phyloP scores from a whole-genome alignment of 2,329 filamentous ascomycete genomes.

The Fusarium lyarnte region DNA sequence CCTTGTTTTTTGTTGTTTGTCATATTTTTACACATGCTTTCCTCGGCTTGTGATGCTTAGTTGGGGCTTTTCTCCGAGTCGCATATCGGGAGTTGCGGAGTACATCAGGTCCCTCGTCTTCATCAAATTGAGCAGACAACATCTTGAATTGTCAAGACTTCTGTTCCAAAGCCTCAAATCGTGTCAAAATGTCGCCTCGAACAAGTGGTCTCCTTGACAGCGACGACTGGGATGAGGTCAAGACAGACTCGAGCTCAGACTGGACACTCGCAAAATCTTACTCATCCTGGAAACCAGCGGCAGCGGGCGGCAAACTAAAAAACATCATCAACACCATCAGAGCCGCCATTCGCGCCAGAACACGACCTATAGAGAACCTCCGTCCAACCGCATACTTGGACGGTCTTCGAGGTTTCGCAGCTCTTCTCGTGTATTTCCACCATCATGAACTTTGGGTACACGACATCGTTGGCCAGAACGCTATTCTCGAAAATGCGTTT shows the following conservation, averaged over 20 bases:
- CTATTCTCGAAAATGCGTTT: slow-evolving; percentile 62
- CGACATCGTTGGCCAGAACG: slow-evolving; percentile 48
- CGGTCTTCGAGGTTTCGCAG: slow-evolving; percentile 73
- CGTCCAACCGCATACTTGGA: slow-evolving; percentile 68
- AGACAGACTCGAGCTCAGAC: slow-evolving; percentile 31
- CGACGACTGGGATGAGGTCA: slow-evolving; percentile 48
- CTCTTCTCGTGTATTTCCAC: slow-evolving; percentile 71
- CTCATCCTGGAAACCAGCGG: slow-evolving; percentile 44
- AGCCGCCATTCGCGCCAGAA: slow-evolving; percentile 23
- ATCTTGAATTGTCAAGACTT: not conserved
- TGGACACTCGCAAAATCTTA: slow-evolving; percentile 29
- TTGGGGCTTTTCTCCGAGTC: slow-evolving; percentile 1
- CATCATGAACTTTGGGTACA: slow-evolving; percentile 70
- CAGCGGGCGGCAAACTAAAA: slow-evolving; percentile 18
- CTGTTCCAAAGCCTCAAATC: too few relatives aligned
- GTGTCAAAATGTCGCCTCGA: slow-evolving; percentile 45
- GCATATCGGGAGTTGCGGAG: not conserved
- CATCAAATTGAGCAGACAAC: not conserved
- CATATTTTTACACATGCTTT: slow-evolving; percentile 32
- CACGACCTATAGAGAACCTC: slow-evolving; percentile 42
- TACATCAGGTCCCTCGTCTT: slow-evolving; percentile 11
- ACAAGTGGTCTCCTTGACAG: slow-evolving; percentile 47
- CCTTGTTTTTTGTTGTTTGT: not conserved
- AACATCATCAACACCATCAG: slow-evolving; percentile 14
- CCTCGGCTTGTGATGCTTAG: slow-evolving; percentile 22